Percentiles rank a stretch among this genome's conserved stretches.
These are phyloP conservation scores for Misopates orontium DNA, from an alignment of 257 asterid species.

Conservation along the genomic window DNA sequence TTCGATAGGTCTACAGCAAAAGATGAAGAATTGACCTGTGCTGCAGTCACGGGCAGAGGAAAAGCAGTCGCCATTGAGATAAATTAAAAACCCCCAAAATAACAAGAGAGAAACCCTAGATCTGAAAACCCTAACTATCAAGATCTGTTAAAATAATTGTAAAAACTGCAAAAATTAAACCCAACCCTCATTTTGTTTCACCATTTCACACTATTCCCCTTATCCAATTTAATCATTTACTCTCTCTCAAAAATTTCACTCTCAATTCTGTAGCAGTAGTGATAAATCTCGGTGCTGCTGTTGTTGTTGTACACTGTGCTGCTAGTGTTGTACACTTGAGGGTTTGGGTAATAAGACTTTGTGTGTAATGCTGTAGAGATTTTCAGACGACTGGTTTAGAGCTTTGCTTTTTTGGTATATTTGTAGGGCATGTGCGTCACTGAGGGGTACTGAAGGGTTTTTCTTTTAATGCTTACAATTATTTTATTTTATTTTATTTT, in stretches of 20 bases:
- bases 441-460: not conserved
- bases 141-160: constrained; percentile 45
- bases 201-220: constrained; percentile 36
- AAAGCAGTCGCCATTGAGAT: constrained; percentile 64
- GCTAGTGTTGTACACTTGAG: not conserved
- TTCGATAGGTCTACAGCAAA: not conserved
- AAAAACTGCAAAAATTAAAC: not conserved
- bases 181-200: constrained; percentile 28
- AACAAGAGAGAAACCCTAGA: constrained; percentile 55
- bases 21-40: constrained; percentile 53
- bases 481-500: too few relatives aligned
- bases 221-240: not conserved
- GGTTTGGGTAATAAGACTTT: not conserved
- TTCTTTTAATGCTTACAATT: not conserved
- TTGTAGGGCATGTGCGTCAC: not conserved
- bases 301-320: not conserved
- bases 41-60: constrained; percentile 83
- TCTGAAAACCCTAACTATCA: constrained; percentile 44
- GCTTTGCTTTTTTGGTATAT: not conserved
- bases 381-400: not conserved
- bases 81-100: constrained; percentile 23
- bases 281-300: not conserved
- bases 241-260: too few relatives aligned
- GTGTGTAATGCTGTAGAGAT: not conserved
- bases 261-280: not conserved